These are phyloP conservation scores for Elymus sibiricus DNA, from an alignment of 176 grass and related monocot genomes.

Conservation along the genomic window DNA sequence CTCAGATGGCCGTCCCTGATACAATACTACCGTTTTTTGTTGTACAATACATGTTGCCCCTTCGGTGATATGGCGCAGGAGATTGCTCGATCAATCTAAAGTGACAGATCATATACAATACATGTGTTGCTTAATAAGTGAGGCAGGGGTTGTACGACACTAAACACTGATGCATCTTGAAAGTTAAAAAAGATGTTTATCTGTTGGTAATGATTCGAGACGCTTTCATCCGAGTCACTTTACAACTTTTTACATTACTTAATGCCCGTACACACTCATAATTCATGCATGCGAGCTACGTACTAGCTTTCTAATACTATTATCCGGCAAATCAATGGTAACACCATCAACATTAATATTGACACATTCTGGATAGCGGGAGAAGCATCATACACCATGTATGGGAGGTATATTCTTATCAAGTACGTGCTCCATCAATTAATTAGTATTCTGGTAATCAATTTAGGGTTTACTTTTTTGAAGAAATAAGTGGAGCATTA, in stretches of 20 bases:
- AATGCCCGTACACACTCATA: neutral
- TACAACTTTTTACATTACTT: neutral
- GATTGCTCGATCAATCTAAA: neutral
- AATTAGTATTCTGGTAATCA: too few relatives aligned
- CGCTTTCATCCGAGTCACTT: neutral
- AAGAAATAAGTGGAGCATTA: too few relatives aligned
- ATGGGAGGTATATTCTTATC: too few relatives aligned
- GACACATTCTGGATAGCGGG: too few relatives aligned
- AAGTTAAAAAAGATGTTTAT: neutral
- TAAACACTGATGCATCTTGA: neutral
- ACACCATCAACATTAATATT: neutral
- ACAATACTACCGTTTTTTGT: neutral
- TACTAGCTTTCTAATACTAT: neutral
- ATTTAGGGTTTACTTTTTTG: too few relatives aligned
- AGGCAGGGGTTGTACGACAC: too few relatives aligned
- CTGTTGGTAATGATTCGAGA: neutral
- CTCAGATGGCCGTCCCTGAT: neutral
- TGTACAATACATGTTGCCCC: neutral
- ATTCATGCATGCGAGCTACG: neutral
- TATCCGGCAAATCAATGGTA: neutral
- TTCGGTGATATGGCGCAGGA: neutral
- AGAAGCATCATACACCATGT: too few relatives aligned
- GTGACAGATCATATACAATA: neutral
- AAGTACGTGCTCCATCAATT: too few relatives aligned
- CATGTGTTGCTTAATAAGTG: too few relatives aligned